Percentiles rank a stretch among this genome's conserved stretches.
Evolutionary conservation across 1,284 basidiomycete genomes (phyloP).

Genomic region (Blastosporella zonata): DNA sequence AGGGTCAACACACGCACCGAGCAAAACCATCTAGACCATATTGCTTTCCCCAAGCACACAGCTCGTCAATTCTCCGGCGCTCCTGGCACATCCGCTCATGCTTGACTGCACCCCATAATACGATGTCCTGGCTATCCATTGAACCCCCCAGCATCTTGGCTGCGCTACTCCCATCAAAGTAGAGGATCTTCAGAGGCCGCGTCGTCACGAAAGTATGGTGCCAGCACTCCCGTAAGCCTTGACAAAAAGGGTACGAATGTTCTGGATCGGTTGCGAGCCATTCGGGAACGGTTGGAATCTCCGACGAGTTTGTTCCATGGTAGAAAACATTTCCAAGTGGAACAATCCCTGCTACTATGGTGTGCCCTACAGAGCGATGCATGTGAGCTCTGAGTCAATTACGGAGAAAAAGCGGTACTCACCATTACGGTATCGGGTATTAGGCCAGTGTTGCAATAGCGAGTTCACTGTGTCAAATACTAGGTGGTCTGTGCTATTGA

Average conservation of each 20-base stretch:
- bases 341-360: constrained; percentile 38
- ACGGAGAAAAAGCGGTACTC: constrained; percentile 1
- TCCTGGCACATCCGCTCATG: background rate
- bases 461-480: constrained; percentile 42
- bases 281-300: constrained; percentile 31
- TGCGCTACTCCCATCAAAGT: constrained; percentile 40
- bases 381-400: no score
- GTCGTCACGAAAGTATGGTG: constrained; percentile 33
- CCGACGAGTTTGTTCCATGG: constrained; percentile 29
- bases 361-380: constrained; percentile 33
- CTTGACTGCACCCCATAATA: background rate
- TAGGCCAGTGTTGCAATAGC: constrained; percentile 49
- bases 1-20: background rate
- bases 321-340: constrained; percentile 41
- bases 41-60: constrained; percentile 6
- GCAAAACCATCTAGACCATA: constrained; percentile 9
- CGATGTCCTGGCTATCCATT: constrained; percentile 5
- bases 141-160: constrained; percentile 37
- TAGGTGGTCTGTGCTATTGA: constrained; percentile 31
- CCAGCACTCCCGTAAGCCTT: constrained; percentile 26
- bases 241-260: constrained; percentile 35
- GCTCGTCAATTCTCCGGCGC: background rate
- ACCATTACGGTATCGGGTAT: constrained; percentile 48
- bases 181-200: constrained; percentile 34
- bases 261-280: constrained; percentile 42